Evolutionary conservation across 2,329 filamentous ascomycete species (phyloP), one percentile per base, ranked within the genome.

Genomic region (Ceratocystis ficicola): DNA sequence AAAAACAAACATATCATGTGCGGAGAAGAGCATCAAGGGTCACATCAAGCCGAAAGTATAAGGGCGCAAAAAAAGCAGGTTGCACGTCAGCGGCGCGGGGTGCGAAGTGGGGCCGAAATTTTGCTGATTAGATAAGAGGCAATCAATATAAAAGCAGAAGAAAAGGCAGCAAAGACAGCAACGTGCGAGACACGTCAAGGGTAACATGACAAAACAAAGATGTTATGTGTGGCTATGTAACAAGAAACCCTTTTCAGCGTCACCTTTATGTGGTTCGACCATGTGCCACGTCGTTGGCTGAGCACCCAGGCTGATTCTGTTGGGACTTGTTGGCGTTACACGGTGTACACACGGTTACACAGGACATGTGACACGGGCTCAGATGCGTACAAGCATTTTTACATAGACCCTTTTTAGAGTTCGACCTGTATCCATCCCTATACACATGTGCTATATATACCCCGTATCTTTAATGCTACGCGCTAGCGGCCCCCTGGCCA

Each of bases 61-160:
- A 17, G 6, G 28, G 59, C 41, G 17, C n/a, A 62, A 62, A 46
- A 62, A 62, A 22, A n/a, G 20, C 57, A 15, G 25, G 57, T 28
- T n/a, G 17, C 57, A 41, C 36, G 10, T 12, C 44, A 64, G 22
- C 7, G 17, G 44, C 62, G 44, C 20, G 28, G 62, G 62, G 46
- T 22, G 32, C 15, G 22, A 52, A 64, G 44, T 52, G 62, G 44
- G 62, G 62, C 62, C 28, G 62, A 44, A 8, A 32, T 48, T 44
- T 64, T 30, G 7, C 36, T 62, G 60, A 62, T 62, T 36, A 62
- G 60, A 62, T 62, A 62, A 62, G 44, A 55, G 15, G 5, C 2
- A 55, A 15, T 15, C 22, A 25, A 28, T 55, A 8, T 25, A 28
- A 55, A 5, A 55, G 50, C 8, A 22, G 6, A 25, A 15, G 25